A percentile compares a stretch with the other conserved stretches of the same genome.
Evolutionary conservation across 2,329 filamentous ascomycete species (phyloP).

Genomic region (Aspergillus versicolor): DNA sequence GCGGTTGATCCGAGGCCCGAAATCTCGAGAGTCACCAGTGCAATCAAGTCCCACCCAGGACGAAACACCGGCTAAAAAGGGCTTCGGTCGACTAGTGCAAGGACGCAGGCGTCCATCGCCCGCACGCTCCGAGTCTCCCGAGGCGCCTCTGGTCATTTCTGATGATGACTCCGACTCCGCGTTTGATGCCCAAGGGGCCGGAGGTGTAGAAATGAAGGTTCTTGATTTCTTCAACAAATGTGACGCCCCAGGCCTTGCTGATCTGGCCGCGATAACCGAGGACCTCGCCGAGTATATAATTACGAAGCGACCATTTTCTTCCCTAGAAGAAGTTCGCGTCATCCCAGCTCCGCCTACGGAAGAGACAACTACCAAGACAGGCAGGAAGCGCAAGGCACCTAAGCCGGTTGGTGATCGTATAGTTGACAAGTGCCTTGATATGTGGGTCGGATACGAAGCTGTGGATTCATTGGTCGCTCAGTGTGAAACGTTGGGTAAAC

Average conservation of each 20-base stretch:
- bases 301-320: conserved; percentile 70
- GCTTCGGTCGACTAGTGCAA: conserved; percentile 47
- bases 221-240: conserved; percentile 83
- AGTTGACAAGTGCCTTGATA: conserved; percentile 66
- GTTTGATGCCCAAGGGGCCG: conserved; percentile 40
- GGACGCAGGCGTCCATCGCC: conserved; percentile 44
- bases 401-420: conserved; percentile 65
- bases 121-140: conserved; percentile 34
- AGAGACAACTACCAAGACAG: conserved; percentile 46
- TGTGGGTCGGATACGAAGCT: conserved; percentile 75
- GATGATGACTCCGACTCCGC: conserved; percentile 48
- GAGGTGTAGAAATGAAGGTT: conserved; percentile 55
- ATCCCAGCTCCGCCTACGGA: conserved; percentile 54
- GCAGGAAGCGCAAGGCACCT: conserved; percentile 51
- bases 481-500: conserved; percentile 71
- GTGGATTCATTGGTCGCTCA: conserved; percentile 78
- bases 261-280: conserved; percentile 74
- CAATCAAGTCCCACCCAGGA: conserved; percentile 20
- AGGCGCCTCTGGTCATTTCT: conserved; percentile 42
- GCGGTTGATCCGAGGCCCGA: conserved; percentile 40
- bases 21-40: conserved; percentile 28
- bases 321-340: conserved; percentile 63
- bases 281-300: conserved; percentile 69
- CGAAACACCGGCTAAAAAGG: conserved; percentile 28
- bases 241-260: conserved; percentile 70